These are phyloP conservation scores for Microsporum canis DNA, from an alignment of 2,329 filamentous ascomycete species.

Conservation along the genomic window DNA sequence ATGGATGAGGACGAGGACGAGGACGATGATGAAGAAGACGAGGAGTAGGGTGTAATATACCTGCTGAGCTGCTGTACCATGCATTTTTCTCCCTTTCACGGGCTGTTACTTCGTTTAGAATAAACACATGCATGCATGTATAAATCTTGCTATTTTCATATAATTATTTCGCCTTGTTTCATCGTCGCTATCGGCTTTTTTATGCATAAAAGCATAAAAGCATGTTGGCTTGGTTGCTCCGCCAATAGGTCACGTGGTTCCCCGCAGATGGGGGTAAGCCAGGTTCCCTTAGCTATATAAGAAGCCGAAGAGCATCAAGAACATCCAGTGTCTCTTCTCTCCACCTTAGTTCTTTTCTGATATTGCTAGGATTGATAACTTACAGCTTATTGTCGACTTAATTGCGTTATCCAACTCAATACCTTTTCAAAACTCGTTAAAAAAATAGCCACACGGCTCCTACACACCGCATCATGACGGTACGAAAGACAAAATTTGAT, in stretches of 20 bases:
- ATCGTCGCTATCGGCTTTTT: neutral
- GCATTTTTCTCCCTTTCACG: neutral
- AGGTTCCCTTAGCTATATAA: neutral
- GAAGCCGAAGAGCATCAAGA: neutral
- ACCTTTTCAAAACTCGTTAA: no score
- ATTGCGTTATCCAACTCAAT: neutral
- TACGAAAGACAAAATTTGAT: constrained; percentile 32
- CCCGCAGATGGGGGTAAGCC: neutral
- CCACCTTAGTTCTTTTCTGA: neutral
- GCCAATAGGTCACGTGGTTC: neutral
- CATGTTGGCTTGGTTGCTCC: neutral
- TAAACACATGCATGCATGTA: neutral
- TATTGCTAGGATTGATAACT: neutral
- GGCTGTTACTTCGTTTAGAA: neutral
- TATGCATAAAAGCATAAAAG: neutral
- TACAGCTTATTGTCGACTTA: neutral
- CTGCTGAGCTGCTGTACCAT: neutral
- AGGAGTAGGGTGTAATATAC: neutral
- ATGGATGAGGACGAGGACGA: constrained; percentile 92
- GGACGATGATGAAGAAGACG: constrained; percentile 47
- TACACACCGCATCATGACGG: constrained; percentile 26
- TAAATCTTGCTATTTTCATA: neutral
- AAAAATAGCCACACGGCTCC: neutral
- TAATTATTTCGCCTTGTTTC: neutral
- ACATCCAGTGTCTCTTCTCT: neutral